Evolutionary conservation across 306 rosid genomes (phyloP).

Genomic region (Cucurbita moschata): DNA sequence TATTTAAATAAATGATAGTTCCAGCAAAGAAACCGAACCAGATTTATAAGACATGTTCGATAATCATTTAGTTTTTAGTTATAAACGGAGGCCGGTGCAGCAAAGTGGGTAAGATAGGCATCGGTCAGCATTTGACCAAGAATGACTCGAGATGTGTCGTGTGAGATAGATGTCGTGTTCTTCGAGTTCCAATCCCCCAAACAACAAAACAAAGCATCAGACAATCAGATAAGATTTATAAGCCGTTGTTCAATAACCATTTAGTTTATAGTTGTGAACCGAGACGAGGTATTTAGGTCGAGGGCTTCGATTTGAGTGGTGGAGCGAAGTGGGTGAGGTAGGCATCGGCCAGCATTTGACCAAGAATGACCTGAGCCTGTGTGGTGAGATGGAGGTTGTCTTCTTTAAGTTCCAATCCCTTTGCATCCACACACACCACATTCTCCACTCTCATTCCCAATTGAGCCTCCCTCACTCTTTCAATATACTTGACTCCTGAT

Average conservation of each 20-base stretch:
- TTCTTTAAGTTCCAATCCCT: constrained; percentile 43
- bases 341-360: constrained; percentile 50
- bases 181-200: constrained; percentile 34
- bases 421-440: constrained; percentile 60
- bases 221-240: too few relatives aligned
- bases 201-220: too few relatives aligned
- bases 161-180: constrained; percentile 56
- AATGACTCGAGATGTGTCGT: constrained; percentile 37
- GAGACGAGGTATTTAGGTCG: neutral
- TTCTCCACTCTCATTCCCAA: constrained; percentile 30
- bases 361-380: constrained; percentile 47
- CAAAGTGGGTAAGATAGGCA: constrained; percentile 45
- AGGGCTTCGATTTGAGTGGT: neutral
- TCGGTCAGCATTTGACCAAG: constrained; percentile 57
- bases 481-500: constrained; percentile 33
- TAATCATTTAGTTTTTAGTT: too few relatives aligned
- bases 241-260: neutral
- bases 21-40: too few relatives aligned
- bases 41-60: too few relatives aligned
- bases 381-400: constrained; percentile 66
- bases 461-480: constrained; percentile 63
- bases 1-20: too few relatives aligned
- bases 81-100: neutral
- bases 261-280: neutral
- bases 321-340: constrained; percentile 39